Percentiles rank a stretch among this genome's conserved stretches.
These are phyloP conservation scores for Suhomyces sp. DNA, from an alignment of 805 yeast species.

Conservation along the genomic window DNA sequence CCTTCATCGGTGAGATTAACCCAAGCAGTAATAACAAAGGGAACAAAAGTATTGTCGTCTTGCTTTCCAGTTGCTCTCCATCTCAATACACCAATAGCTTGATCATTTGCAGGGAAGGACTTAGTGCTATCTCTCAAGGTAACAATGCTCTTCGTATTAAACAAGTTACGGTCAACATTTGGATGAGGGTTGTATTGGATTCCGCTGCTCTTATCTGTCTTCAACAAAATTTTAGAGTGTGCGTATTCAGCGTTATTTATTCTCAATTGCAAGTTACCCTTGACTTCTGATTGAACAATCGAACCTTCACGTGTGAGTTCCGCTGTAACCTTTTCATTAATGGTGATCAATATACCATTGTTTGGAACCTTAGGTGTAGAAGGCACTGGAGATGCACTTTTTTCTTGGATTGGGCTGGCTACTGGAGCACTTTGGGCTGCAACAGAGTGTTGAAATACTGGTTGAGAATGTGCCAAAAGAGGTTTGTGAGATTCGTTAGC, in stretches of 20 bases:
- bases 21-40: conserved; percentile 84
- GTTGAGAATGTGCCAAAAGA: conserved; percentile 32
- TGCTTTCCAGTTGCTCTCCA: conserved; percentile 77
- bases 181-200: conserved; percentile 93
- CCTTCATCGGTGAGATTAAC: conserved; percentile 63
- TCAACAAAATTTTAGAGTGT: conserved; percentile 60
- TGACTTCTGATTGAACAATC: conserved; percentile 65
- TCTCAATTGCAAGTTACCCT: conserved; percentile 88
- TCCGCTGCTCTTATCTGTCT: conserved; percentile 48
- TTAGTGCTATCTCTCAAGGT: conserved; percentile 75
- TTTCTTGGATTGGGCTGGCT: conserved; percentile 13
- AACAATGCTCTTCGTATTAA: conserved; percentile 56
- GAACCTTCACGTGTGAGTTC: conserved; percentile 84
- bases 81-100: conserved; percentile 85
- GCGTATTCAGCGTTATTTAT: conserved; percentile 75
- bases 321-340: conserved; percentile 77
- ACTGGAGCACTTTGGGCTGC: conserved; percentile 26
- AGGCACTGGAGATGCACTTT: conserved; percentile 19
- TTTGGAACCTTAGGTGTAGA: conserved; percentile 40
- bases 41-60: conserved; percentile 49
- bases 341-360: conserved; percentile 75
- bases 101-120: conserved; percentile 89
- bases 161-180: conserved; percentile 79
- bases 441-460: conserved; percentile 30
- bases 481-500: conserved; percentile 26